Conservation (phyloP, 2,329 filamentous ascomycete species). For the Hypoxylon sp. region DNA sequence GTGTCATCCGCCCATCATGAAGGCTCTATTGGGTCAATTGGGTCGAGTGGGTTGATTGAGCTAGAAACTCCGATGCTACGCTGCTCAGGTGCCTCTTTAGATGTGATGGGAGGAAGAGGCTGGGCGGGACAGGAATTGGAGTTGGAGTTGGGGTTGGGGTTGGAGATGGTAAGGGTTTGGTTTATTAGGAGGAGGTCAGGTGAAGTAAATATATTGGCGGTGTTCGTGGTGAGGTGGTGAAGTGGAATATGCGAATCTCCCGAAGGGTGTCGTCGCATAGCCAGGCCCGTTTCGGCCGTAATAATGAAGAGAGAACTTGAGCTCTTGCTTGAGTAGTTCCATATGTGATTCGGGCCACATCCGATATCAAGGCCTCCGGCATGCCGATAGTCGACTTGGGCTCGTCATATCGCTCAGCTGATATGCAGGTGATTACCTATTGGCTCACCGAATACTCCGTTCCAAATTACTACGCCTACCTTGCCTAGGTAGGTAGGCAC, state of each 20-base stretch:
- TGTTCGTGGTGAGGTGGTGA: neutral
- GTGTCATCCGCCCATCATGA: neutral
- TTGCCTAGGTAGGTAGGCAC: too few species aligned
- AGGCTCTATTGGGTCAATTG: neutral
- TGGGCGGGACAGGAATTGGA: neutral
- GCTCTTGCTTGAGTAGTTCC: neutral
- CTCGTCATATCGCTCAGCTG: neutral
- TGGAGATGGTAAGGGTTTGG: neutral
- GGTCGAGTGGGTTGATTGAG: neutral
- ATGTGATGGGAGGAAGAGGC: neutral
- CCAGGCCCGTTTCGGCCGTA: neutral
- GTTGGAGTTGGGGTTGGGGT: neutral
- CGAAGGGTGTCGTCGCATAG: neutral
- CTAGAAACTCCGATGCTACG: neutral
- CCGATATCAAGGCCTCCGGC: slow-evolving; percentile 1
- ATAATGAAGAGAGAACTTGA: neutral
- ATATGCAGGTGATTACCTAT: slow-evolving; percentile 1
- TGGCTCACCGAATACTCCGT: slow-evolving; percentile 2
- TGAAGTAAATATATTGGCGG: neutral
- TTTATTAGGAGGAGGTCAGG: neutral
- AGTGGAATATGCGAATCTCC: neutral
- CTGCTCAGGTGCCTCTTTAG: neutral
- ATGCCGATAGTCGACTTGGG: neutral
- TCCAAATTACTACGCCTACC: neutral
- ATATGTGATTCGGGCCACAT: neutral